Base-by-base conservation (phyloP, 1,284 basidiomycete genomes). In the Ustilago esculenta region DNA sequence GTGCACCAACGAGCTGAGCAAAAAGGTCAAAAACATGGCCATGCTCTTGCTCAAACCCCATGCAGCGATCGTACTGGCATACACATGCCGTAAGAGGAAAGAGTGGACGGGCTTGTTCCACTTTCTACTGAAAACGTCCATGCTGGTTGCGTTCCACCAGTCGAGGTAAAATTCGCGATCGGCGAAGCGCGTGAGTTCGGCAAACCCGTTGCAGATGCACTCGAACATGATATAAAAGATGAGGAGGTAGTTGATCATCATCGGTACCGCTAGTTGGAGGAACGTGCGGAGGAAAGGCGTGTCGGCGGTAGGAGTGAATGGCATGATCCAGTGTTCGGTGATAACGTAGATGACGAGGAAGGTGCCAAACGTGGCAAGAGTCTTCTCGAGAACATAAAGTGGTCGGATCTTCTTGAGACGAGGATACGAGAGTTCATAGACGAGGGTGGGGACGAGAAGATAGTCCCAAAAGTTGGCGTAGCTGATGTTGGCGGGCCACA, bases 161-260 rank as follows among this genome's bases (percentile, higher is more conserved):
- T 97, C 94, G 83, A 94, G 91, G 83, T 98, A 98, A 82, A 98
- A 98, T 73, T 94, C 91, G 36, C 95, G 87, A 81, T 98, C 95
- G 23, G 93, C 93, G 80, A 98, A 98, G 90, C 88, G 90, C 2
- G 81, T 81, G 7, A 79, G 47, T 82, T 98, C 95, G 3, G 77
- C 79, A 80, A 98, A 97, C 10, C 86, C 92, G 78, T 96, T 95
- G 84, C 92, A 95, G 58, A 98, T 94, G 78, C 94, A 96, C 82
- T 82, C 81, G 47, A 82, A 82, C 64, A 82, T 81, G 65, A 82
- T 74, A 60, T 80, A 82, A 57, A 82, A 82, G 47, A 82, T 74
- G 15, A 82, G 54, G 30, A 81, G 68, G 65, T 85, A 86, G 72
- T 86, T 84, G 66, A 85, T 75, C 90, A 97, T 94, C 85, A 98